Conservation (phyloP, 306 rosid genomes). For the Vachellia pachyceras region DNA sequence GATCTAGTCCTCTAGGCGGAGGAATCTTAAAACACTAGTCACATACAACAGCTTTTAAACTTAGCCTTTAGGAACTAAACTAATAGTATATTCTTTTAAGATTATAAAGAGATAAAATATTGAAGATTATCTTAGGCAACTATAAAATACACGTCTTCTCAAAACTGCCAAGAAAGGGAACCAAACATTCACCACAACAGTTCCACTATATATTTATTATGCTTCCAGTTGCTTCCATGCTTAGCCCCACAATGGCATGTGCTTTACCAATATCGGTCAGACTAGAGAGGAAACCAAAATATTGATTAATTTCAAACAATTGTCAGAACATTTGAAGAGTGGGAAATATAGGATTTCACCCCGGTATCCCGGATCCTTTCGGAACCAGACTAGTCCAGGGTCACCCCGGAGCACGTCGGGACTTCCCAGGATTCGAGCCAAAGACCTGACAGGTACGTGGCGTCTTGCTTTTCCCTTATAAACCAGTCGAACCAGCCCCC, state of each 20-base stretch:
- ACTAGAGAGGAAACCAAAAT: too few species aligned
- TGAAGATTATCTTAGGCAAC: neutral
- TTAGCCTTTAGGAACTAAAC: neutral
- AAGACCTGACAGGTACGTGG: too few species aligned
- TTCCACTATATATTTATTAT: slow-evolving; percentile 23
- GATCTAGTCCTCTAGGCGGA: neutral
- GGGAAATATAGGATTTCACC: too few species aligned
- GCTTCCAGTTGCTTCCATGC: slow-evolving; percentile 21
- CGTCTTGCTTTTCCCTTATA: too few species aligned
- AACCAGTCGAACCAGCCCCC: too few species aligned
- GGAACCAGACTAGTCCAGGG: too few species aligned
- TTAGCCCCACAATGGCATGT: slow-evolving; percentile 29
- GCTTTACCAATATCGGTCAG: slow-evolving; percentile 42
- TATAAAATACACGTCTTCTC: neutral
- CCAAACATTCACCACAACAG: slow-evolving; percentile 36
- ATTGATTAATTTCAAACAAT: too few species aligned
- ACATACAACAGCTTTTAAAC: neutral
- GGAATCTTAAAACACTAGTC: neutral
- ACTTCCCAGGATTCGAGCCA: too few species aligned
- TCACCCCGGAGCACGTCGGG: too few species aligned
- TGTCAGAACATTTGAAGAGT: too few species aligned
- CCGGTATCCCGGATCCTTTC: too few species aligned
- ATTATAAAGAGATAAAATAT: neutral
- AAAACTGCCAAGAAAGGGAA: neutral
- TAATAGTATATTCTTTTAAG: neutral